Base-by-base conservation (phyloP, 257 asterid genomes). In the Henckelia pumila region DNA sequence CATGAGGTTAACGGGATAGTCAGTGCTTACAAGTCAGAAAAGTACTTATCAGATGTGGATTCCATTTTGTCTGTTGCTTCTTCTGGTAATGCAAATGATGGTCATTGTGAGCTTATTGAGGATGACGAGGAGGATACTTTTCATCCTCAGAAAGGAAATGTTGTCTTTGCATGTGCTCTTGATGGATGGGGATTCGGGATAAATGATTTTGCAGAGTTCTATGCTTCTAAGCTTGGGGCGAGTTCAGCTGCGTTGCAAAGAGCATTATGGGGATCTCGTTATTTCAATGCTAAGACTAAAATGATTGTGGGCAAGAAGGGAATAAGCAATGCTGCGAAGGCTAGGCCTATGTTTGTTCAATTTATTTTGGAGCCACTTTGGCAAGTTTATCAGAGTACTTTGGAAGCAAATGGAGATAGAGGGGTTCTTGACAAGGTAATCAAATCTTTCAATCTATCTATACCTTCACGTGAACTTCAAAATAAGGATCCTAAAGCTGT, bases 141-240 rank as follows among this genome's bases (percentile, higher is more conserved):
- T 67, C 98, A 89, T 70, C 98, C 98, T 8, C 98, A 92, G 78
- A 92, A 92, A 72, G 98, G 98, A 59, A 92, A 92, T 68, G 98
- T 92, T 47, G 88, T 85, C 37, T 92, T 92, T 80, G 97, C 85
- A 0, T 89, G 98, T 82, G 98, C 92, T 9, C 77, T 89, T 13
- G 98, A 92, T 71, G 98, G 98, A 49, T 92, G 98, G 98, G 98
- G 97, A 30, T 92, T 92, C 72, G 76, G 86, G 63, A 78, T 88
- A 63, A 58, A 72, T 52, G 85, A 78, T 69, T 92, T 92, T 62
- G 95, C 93, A 0, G 85, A 85, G 69, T 78, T 92, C 69, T 92
- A 88, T 76, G 96, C 86, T 73, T 75, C 87, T 50, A 92, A 88
- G 81, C 80, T 86, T 44, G 91, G 89, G 29, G 95, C 91, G 6